A percentile compares a stretch with the other conserved stretches of the same genome.
These are phyloP conservation scores for Ophiosphaerella korrae DNA, from an alignment of 2,329 filamentous ascomycete species.

Conservation along the genomic window DNA sequence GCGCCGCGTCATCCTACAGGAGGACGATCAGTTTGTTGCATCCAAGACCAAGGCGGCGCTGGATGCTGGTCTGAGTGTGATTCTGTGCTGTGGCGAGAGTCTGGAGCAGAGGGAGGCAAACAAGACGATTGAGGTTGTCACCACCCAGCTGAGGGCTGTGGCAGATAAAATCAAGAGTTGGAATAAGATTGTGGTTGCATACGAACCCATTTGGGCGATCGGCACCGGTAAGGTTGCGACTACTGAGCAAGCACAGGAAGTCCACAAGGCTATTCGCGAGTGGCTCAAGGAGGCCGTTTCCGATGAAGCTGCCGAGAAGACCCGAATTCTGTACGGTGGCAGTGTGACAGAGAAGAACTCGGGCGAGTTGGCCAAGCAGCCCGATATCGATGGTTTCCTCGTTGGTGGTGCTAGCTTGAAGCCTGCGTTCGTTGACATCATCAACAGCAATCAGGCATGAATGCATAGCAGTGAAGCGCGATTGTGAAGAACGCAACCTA, in stretches of 20 bases:
- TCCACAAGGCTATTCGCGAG: conserved; percentile 78
- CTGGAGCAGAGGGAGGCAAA: conserved; percentile 87
- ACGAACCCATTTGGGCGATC: conserved; percentile 94
- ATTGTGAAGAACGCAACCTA: conserved; percentile 40
- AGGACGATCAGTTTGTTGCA: conserved; percentile 81
- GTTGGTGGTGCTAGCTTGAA: conserved; percentile 96
- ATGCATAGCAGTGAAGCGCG: conserved; percentile 41
- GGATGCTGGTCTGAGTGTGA: conserved; percentile 84
- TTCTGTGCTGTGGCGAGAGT: conserved; percentile 96
- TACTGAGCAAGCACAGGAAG: conserved; percentile 49
- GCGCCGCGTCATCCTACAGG: conserved; percentile 85
- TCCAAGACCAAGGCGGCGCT: conserved; percentile 93
- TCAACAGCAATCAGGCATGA: conserved; percentile 62
- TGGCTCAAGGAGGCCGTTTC: conserved; percentile 82
- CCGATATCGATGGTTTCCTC: conserved; percentile 97
- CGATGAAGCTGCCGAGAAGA: conserved; percentile 78
- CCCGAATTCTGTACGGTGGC: conserved; percentile 94
- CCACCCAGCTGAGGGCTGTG: conserved; percentile 81
- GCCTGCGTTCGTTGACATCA: conserved; percentile 81
- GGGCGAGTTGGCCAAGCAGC: conserved; percentile 85
- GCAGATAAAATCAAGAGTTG: conserved; percentile 81
- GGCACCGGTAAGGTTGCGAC: conserved; percentile 72
- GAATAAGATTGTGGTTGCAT: conserved; percentile 93
- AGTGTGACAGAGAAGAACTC: conserved; percentile 99
- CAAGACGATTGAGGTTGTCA: conserved; percentile 86